Percentiles rank a stretch among this genome's conserved stretches.
Evolutionary conservation across 176 grass and related monocot genomes (phyloP).

Genomic region (Canna indica): DNA sequence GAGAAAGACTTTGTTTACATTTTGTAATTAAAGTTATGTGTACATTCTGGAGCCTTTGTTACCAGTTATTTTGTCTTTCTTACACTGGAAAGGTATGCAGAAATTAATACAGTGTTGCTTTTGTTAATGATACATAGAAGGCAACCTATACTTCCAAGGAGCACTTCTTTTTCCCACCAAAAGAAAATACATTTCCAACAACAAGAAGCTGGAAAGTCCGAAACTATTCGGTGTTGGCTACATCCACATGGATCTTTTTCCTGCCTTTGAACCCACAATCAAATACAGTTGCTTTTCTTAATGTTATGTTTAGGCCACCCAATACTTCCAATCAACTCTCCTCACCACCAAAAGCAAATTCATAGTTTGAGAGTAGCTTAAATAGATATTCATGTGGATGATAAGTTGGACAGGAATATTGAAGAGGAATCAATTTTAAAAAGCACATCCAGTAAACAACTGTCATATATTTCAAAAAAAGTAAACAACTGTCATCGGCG

Average conservation of each 20-base stretch:
- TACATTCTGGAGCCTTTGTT: background rate
- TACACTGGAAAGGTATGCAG: background rate
- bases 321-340: background rate
- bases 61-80: background rate
- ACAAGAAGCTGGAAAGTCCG: too few species aligned
- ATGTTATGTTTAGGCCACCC: background rate
- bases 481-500: background rate
- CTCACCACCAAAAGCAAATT: background rate
- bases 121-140: background rate
- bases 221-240: too few species aligned
- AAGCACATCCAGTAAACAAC: background rate
- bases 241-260: too few species aligned
- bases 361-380: background rate
- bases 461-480: background rate
- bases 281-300: too few species aligned
- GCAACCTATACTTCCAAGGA: background rate
- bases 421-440: background rate
- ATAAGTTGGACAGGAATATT: background rate
- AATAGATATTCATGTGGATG: background rate
- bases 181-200: background rate
- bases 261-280: too few species aligned
- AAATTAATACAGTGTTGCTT: background rate
- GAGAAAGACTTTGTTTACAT: background rate
- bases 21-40: background rate
- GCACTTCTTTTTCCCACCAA: background rate